A percentile compares a stretch with the other conserved stretches of the same genome.
Conservation (phyloP, 2,329 filamentous ascomycete genomes). For the Dactylellina parvicollis region DNA sequence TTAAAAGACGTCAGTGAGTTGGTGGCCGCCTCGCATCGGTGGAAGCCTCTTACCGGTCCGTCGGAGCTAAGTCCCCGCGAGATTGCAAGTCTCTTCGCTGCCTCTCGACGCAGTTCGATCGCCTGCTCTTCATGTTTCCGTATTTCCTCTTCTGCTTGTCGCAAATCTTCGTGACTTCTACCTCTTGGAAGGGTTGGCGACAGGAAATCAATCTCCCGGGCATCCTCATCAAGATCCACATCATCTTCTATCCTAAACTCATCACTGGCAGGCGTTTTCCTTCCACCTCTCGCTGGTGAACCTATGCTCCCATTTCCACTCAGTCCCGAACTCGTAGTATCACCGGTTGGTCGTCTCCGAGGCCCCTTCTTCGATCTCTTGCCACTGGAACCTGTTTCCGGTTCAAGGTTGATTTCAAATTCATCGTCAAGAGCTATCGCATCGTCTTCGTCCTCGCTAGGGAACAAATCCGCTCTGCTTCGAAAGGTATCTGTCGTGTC, state of each 20-base stretch:
- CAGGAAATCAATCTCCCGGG: slow-evolving; percentile 24
- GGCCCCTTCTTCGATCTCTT: slow-evolving; percentile 61
- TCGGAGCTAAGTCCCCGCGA: slow-evolving; percentile 65
- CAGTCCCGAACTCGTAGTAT: slow-evolving; percentile 62
- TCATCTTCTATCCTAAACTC: slow-evolving; percentile 44
- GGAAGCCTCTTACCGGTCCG: slow-evolving; percentile 32
- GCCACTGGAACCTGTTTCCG: slow-evolving; percentile 66
- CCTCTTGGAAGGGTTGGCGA: slow-evolving; percentile 54
- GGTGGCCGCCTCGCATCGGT: neutral
- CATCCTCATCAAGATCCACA: slow-evolving; percentile 57
- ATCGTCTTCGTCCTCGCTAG: slow-evolving; percentile 75
- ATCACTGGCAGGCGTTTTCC: slow-evolving; percentile 35
- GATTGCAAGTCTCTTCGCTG: slow-evolving; percentile 68
- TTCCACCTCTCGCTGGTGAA: slow-evolving; percentile 33
- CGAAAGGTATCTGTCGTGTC: slow-evolving; percentile 72
- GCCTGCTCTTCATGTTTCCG: slow-evolving; percentile 68
- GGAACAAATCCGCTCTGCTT: slow-evolving; percentile 73
- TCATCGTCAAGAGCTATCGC: slow-evolving; percentile 75
- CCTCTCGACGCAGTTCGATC: slow-evolving; percentile 66
- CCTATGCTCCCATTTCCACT: slow-evolving; percentile 55
- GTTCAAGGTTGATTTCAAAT: slow-evolving; percentile 71
- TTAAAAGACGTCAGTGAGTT: neutral
- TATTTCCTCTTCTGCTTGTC: slow-evolving; percentile 68
- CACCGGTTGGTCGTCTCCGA: slow-evolving; percentile 64
- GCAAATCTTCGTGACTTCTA: slow-evolving; percentile 67